A percentile compares a stretch with the other conserved stretches of the same genome.
phyloP scores from a whole-genome alignment of 257 asterid genomes.

The Agastache rugosa region DNA sequence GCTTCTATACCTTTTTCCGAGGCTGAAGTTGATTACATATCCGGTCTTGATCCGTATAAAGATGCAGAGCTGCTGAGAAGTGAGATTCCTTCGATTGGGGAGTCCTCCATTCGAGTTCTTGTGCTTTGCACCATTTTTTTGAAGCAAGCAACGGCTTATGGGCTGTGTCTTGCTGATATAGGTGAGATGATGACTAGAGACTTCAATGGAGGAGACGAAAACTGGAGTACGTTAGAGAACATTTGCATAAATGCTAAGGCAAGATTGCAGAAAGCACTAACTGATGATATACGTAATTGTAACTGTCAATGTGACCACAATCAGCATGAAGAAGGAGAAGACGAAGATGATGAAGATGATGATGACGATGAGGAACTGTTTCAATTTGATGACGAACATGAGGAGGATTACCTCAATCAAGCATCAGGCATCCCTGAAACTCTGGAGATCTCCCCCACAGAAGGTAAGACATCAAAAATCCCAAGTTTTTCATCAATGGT shows the following conservation, averaged over 20 bases:
- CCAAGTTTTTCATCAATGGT: constrained; percentile 56
- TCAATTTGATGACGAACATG: constrained; percentile 50
- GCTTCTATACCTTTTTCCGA: constrained; percentile 88
- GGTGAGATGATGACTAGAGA: constrained; percentile 94
- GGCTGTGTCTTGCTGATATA: constrained; percentile 83
- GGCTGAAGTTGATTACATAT: constrained; percentile 70
- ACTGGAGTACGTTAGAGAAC: constrained; percentile 71
- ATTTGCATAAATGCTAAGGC: constrained; percentile 69
- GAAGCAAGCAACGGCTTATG: constrained; percentile 67
- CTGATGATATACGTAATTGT: constrained; percentile 31
- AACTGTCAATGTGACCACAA: neutral
- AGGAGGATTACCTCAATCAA: constrained; percentile 34
- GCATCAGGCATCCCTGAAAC: constrained; percentile 30
- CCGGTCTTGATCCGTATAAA: constrained; percentile 71
- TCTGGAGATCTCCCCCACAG: constrained; percentile 30
- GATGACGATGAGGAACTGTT: constrained; percentile 43
- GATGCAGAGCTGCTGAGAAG: constrained; percentile 73
- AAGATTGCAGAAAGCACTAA: constrained; percentile 39
- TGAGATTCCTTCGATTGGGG: constrained; percentile 74
- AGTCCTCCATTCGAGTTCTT: constrained; percentile 78
- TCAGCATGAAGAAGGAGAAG: constrained; percentile 42
- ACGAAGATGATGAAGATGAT: neutral
- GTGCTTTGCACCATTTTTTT: constrained; percentile 80
- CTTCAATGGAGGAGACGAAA: constrained; percentile 66
- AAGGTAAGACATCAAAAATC: constrained; percentile 58